Base-by-base conservation (phyloP, 176 grass and related monocot genomes). In the Zoysia pacifica region DNA sequence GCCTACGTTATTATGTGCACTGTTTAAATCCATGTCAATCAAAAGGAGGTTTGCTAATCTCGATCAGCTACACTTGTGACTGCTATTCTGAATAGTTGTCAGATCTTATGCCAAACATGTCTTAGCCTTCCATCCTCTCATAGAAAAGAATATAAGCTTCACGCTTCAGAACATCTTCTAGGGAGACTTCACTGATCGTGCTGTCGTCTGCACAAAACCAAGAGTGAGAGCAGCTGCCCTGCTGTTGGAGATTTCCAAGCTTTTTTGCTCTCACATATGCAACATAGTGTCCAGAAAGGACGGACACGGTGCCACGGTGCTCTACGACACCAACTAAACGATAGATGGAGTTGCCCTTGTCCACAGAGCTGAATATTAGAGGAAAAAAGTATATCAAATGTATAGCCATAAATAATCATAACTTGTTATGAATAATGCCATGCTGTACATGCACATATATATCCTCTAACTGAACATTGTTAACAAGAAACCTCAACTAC, bases 111-210 rank as follows among this genome's bases (percentile, higher is more conserved):
- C 36, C 7, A 58, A 51, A 1, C 55, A 65, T 42, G 41, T 74
- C 62, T 91, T 66, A 70, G 64, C 18, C 37, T 59, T 77, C 62
- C 42, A 90, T 14, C 61, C 83, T 92, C 76, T 97, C 95, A 63
- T 94, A 97, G 78, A 97, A 97, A 53, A 97, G 62, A 64, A 94
- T 74, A 52, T 90, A 90, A 3, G 90, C 90, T 54, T 97, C 81
- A 7, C 83, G 58, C 38, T 65, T 49, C 35, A 93, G 77, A 66
- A 97, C 91, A 81, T 94, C 73, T 18, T 82, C 83, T 65, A 94
- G 60, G 59, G 86, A 83, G 73, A 76, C 90, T 89, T 89, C 83
- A n/a, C 28, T 72, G 40, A 97, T 73, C 40, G 48, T 2, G 1
- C 18, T 7, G 46, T 97, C 91, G 19, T 72, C 74, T 3, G 91